A percentile compares a stretch with the other conserved stretches of the same genome.
Evolutionary conservation across 2,329 filamentous ascomycete genomes (phyloP).

Genomic region (Neoscytalidium dimidiatum): DNA sequence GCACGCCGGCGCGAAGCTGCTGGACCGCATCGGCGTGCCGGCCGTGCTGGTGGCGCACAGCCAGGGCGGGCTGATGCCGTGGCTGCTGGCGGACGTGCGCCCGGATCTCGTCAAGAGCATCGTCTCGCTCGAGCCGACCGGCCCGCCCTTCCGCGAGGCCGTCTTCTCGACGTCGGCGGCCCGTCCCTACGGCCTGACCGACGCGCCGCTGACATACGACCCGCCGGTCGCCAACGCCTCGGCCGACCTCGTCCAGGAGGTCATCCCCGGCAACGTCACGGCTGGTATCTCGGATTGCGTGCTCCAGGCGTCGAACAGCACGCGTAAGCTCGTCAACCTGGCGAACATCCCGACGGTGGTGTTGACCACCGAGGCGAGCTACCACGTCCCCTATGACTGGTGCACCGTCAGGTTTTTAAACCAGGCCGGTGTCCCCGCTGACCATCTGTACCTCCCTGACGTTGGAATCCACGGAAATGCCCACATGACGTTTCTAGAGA

Average conservation of each 20-base stretch:
- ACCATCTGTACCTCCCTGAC: not conserved
- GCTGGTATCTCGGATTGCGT: not conserved
- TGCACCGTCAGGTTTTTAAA: constrained; percentile 13
- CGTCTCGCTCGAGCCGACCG: constrained; percentile 35
- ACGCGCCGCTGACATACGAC: constrained; percentile 10
- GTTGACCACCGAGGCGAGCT: constrained; percentile 12
- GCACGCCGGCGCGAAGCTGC: constrained; percentile 32
- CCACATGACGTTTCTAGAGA: not conserved
- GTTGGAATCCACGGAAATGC: constrained; percentile 2
- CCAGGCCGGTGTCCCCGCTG: constrained; percentile 7
- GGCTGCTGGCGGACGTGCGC: constrained; percentile 51
- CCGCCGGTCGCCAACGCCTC: not conserved
- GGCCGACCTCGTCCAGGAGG: not conserved
- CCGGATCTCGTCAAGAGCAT: constrained; percentile 53
- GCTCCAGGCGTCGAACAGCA: constrained; percentile 1
- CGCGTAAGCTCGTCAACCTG: constrained; percentile 7
- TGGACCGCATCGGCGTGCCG: constrained; percentile 43
- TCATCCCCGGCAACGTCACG: not conserved
- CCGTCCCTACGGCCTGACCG: constrained; percentile 16
- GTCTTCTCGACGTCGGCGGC: not conserved
- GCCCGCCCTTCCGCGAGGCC: constrained; percentile 18
- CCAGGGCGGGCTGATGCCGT: constrained; percentile 49
- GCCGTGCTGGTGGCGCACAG: constrained; percentile 54
- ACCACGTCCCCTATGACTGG: constrained; percentile 17
- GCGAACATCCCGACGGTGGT: not conserved